A percentile compares a stretch with the other conserved stretches of the same genome.
Evolutionary conservation across 139 green algal species (phyloP).

Genomic region (Choricystis sp.): DNA sequence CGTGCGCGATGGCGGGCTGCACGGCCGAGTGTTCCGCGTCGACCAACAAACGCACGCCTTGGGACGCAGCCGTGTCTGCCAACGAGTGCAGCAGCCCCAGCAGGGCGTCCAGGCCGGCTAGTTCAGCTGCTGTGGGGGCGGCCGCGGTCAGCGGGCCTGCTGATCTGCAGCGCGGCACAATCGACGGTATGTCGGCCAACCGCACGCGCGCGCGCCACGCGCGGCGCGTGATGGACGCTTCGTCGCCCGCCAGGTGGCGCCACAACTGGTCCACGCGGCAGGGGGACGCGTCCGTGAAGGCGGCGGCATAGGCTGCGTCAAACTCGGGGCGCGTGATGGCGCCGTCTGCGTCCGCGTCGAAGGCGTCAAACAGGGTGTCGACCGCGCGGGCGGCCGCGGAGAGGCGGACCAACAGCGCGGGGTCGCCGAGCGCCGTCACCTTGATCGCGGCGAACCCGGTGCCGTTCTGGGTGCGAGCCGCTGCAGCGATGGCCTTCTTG

Average conservation of each 20-base stretch:
- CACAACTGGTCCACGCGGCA: not conserved
- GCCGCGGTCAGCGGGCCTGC: conserved; percentile 22
- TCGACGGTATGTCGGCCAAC: conserved; percentile 20
- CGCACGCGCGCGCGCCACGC: not conserved
- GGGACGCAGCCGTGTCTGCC: conserved; percentile 11
- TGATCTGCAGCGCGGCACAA: conserved; percentile 30
- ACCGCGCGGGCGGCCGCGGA: conserved; percentile 31
- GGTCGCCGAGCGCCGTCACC: conserved; percentile 70
- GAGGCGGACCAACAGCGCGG: conserved; percentile 54
- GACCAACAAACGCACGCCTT: conserved; percentile 55
- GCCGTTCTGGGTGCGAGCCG: conserved; percentile 16
- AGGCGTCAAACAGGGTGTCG: conserved; percentile 38
- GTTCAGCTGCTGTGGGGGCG: conserved; percentile 37
- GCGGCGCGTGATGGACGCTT: conserved; percentile 24
- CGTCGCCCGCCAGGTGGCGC: conserved; percentile 39
- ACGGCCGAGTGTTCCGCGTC: conserved; percentile 83
- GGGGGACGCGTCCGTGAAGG: conserved; percentile 22
- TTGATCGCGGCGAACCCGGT: conserved; percentile 68
- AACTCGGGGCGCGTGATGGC: conserved; percentile 28
- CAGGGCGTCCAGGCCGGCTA: conserved; percentile 47
- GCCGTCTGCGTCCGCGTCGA: conserved; percentile 46
- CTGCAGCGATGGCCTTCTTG: conserved; percentile 45
- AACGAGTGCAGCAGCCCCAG: conserved; percentile 37
- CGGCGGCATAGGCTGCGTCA: conserved; percentile 15
- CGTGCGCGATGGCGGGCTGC: conserved; percentile 74